Percentiles rank a stretch among this genome's conserved stretches.
phyloP scores from a whole-genome alignment of 768 basidiomycete species.

The Exsudoporus frostii region DNA sequence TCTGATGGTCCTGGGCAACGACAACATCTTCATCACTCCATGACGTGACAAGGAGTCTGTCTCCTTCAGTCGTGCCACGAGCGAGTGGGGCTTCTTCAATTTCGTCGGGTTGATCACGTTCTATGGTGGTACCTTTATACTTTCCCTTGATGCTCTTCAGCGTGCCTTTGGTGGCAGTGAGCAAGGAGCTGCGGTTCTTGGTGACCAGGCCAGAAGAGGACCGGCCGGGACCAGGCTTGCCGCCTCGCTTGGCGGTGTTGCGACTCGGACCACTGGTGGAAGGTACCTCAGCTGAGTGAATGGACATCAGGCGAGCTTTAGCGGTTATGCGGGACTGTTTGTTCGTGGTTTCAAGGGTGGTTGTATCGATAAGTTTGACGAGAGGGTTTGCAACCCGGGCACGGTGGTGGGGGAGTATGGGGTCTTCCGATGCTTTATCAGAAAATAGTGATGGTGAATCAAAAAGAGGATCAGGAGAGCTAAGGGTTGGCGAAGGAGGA shows the following conservation, averaged over 20 bases:
- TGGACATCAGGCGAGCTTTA: slow-evolving; percentile 45
- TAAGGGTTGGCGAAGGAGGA: slow-evolving; percentile 11
- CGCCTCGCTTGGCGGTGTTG: slow-evolving; percentile 9
- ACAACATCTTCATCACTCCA: slow-evolving; percentile 20
- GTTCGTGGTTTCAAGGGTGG: slow-evolving; percentile 19
- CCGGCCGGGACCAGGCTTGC: slow-evolving; percentile 50
- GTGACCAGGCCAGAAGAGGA: slow-evolving; percentile 42
- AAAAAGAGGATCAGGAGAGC: slow-evolving; percentile 28
- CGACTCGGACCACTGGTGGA: slow-evolving; percentile 11
- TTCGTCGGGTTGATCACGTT: slow-evolving; percentile 20
- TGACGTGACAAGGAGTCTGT: slow-evolving; percentile 9
- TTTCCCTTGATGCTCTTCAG: slow-evolving; percentile 51
- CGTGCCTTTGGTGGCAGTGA: slow-evolving; percentile 51
- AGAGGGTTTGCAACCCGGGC: slow-evolving; percentile 49
- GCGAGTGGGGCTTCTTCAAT: slow-evolving; percentile 11
- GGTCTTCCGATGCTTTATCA: slow-evolving; percentile 5
- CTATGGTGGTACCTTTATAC: slow-evolving; percentile 21
- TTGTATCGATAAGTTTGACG: slow-evolving; percentile 48
- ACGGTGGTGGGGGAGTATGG: slow-evolving; percentile 39
- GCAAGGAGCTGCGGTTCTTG: slow-evolving; percentile 48
- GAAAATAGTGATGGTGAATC: slow-evolving; percentile 20
- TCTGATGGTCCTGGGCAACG: slow-evolving; percentile 7
- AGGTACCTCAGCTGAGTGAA: slow-evolving; percentile 3
- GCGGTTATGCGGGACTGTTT: slow-evolving; percentile 43
- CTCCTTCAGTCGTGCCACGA: not conserved